Evolutionary conservation across 2,329 filamentous ascomycete genomes (phyloP).

Genomic region (Cercospora brassicicola): DNA sequence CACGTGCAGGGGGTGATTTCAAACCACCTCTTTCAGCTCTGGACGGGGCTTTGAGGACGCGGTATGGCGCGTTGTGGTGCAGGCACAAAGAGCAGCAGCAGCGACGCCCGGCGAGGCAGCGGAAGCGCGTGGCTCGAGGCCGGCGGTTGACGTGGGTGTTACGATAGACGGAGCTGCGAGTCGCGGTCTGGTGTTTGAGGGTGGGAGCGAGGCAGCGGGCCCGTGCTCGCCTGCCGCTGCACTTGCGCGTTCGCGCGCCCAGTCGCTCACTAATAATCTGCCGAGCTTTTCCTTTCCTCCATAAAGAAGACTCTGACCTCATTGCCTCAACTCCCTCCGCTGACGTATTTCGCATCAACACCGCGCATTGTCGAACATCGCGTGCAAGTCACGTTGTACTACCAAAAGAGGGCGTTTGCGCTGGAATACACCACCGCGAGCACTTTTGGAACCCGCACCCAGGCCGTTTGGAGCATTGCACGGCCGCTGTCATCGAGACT

Average conservation of each 20-base stretch:
- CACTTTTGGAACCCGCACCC: not conserved
- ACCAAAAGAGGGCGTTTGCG: constrained; percentile 7
- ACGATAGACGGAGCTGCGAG: not conserved
- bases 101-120: not conserved
- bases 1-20: not conserved
- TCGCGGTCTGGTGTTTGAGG: not conserved
- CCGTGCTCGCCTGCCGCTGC: not conserved
- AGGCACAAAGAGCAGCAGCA: not conserved
- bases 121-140: not conserved
- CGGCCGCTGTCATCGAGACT: not conserved
- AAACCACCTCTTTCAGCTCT: not conserved
- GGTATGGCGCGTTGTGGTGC: not conserved
- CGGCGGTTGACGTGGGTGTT: not conserved
- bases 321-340: constrained; percentile 6
- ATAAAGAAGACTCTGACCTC: constrained; percentile 11
- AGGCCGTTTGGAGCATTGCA: not conserved
- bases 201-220: too few species aligned
- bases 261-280: constrained; percentile 4
- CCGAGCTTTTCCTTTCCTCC: constrained; percentile 9
- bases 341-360: constrained; percentile 12
- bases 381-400: constrained; percentile 15
- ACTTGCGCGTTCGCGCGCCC: constrained; percentile 2
- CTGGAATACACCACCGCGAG: not conserved
- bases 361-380: constrained; percentile 8
- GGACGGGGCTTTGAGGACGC: not conserved